phyloP scores from a whole-genome alignment of 169 alveolate genomes.

The Cytauxzoon felis region DNA sequence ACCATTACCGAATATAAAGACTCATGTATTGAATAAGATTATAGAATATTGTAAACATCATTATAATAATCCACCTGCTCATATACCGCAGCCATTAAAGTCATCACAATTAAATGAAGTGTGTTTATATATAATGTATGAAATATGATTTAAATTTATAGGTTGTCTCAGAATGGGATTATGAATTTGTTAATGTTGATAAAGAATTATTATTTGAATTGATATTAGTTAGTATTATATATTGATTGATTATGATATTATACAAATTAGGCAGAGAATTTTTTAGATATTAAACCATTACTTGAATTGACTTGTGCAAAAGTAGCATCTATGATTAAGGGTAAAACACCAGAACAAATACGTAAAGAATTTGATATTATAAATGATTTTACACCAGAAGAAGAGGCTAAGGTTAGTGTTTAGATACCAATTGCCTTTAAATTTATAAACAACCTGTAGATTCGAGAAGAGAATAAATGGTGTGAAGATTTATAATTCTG shows the following conservation, averaged over 20 bases:
- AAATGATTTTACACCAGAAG: constrained; percentile 95
- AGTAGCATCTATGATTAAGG: constrained; percentile 91
- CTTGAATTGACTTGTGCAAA: constrained; percentile 90
- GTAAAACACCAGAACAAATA: constrained; percentile 90
- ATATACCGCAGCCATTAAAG: constrained; percentile 91
- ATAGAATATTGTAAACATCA: constrained; percentile 89
- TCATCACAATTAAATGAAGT: constrained; percentile 80
- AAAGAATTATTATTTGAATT: constrained; percentile 88
- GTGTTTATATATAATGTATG: neutral
- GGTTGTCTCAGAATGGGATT: constrained; percentile 89
- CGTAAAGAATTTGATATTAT: constrained; percentile 88
- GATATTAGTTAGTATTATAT: constrained; percentile 74
- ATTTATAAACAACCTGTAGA: constrained; percentile 66
- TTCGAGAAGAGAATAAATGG: constrained; percentile 93
- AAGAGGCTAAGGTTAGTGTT: constrained; percentile 77
- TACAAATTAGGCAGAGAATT: constrained; percentile 92
- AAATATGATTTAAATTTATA: constrained; percentile 4
- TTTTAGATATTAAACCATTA: constrained; percentile 88
- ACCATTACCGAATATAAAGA: constrained; percentile 89
- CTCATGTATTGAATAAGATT: constrained; percentile 82
- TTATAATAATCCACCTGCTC: constrained; percentile 86
- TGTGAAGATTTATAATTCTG: constrained; percentile 83
- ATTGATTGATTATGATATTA: too few species aligned
- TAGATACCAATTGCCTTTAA: neutral
- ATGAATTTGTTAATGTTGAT: constrained; percentile 87